Evolutionary conservation across 306 rosid species (phyloP), one percentile per base, ranked within the genome.

Genomic region (Prunus kanzakura): DNA sequence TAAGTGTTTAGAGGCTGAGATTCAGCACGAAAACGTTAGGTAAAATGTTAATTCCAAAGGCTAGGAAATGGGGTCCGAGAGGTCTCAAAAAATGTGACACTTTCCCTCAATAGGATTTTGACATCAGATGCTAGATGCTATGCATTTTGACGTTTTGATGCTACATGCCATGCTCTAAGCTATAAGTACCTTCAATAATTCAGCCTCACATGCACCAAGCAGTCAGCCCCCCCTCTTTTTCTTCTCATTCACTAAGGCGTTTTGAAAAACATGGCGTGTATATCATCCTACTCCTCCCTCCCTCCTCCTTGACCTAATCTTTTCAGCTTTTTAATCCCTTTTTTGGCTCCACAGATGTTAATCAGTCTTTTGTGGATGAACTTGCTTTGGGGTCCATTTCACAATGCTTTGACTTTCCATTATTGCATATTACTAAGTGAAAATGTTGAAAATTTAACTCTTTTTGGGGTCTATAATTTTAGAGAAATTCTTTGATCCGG

Each of bases 121-220:
- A 93, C 88, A 82, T 69, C 6, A 52, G 78, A 76, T 80, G 83
- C 83, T 74, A 76, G 76, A 69, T 62, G 73, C 72, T 67, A 38
- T 50, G 46, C 76, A 11, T 69, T 49, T 69, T 49, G 22, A 27
- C 4, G 43, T 46, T 12, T 3, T 56, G 77, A 78, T 82, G 87
- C 86, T 76, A 71, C 71, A 73, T 64, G 79, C 74, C 71, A 35
- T 56, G 74, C 73, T 72, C 74, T 71, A 29, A 51, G 74, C 78
- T 86, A 51, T 75, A 18, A 61, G 43, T 38, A 75, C 23, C 60
- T 62, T 83, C 91, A 89, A 91, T 93, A 84, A 88, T 93, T 89
- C 77, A 88, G 81, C 16, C 73, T 84, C 97, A 89, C 93, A 91
- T 89, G 91, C 88, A 66, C 67, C 54, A 51, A 38, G 22, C 60